These are phyloP conservation scores for Cordyceps javanica DNA, from an alignment of 2,329 filamentous ascomycete genomes.

Conservation along the genomic window DNA sequence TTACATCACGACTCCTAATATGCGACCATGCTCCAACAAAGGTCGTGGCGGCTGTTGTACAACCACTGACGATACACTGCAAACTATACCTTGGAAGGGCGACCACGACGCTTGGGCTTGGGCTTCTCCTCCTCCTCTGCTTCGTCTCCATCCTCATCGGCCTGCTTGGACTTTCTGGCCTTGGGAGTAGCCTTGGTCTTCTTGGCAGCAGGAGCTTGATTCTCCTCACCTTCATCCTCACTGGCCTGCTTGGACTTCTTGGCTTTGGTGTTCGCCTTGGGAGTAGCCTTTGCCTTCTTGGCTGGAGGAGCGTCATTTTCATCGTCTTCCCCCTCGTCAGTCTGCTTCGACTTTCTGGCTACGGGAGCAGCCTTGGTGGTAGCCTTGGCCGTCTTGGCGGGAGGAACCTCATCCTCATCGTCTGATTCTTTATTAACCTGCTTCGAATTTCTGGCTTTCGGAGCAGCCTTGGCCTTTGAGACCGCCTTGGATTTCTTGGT, in stretches of 20 bases:
- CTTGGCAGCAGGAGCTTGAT: neutral
- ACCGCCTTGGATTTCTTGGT: constrained; percentile 12
- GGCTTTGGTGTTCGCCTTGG: neutral
- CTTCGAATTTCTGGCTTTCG: neutral
- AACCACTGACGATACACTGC: neutral
- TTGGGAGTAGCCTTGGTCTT: neutral
- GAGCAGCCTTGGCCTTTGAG: constrained; percentile 8
- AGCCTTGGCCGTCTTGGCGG: neutral
- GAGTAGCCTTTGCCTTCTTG: neutral
- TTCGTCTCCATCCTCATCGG: neutral
- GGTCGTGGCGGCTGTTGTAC: neutral
- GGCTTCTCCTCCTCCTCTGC: constrained; percentile 23
- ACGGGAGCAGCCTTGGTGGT: neutral
- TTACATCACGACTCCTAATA: neutral
- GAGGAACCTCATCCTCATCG: neutral
- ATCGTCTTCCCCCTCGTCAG: neutral
- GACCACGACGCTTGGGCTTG: constrained; percentile 26
- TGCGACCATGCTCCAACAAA: neutral
- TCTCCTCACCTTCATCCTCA: neutral
- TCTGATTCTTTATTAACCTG: neutral
- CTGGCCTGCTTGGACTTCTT: neutral
- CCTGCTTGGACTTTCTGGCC: constrained; percentile 4
- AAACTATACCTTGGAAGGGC: constrained; percentile 21
- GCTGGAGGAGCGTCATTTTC: neutral
- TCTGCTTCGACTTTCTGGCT: neutral